Base-by-base conservation (phyloP, 208 protist genomes). In the Trypanosoma boissoni region DNA sequence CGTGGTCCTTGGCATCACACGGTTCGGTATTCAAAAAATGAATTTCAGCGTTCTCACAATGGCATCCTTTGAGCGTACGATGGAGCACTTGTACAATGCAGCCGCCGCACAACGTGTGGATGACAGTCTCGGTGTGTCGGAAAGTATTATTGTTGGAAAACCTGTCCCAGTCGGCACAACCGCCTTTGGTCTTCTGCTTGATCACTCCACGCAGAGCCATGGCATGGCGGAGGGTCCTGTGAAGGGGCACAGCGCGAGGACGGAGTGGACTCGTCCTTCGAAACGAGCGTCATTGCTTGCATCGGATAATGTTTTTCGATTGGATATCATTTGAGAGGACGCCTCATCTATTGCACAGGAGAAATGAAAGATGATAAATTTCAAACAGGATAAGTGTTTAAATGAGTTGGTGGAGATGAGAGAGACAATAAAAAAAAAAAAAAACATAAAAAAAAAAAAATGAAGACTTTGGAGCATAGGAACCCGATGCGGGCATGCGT, bases 31-130 rank as follows among this genome's bases (percentile, higher is more conserved):
- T 44, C 75, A 92, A 39, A 99, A 99, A 81, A 99, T 99, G 94
- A 98, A 97, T 68, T 96, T 99, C 57, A 97, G 87, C 52, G 97
- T 99, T 7, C 73, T 99, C 8, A 99, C 98, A 71, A 92, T 99
- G 66, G 99, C 99, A 16, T 99, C 97, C 26, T 99, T 99, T 70
- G 99, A 99, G 86, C 88, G 95, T 58, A 99, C 99, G 2, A 98
- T 91, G 1, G 98, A 99, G 55, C 97, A 99, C 72, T 80, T 99
- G 6, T 99, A 99, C 84, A 98, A 99, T 61, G 98, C 98, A 27
- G 97, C 97, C 37, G 83, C 97, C 32, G 83, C 94, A 59, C 79
- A 91, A 45, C 79, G 92, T 55, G 68, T 66, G 44, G 92, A 96
- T 59, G 68, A 70, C 21, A 82, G 89, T 8, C 76, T 95, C 3